Base-by-base conservation (phyloP, 2,329 filamentous ascomycete species). In the Clarireedia homoeocarpa region DNA sequence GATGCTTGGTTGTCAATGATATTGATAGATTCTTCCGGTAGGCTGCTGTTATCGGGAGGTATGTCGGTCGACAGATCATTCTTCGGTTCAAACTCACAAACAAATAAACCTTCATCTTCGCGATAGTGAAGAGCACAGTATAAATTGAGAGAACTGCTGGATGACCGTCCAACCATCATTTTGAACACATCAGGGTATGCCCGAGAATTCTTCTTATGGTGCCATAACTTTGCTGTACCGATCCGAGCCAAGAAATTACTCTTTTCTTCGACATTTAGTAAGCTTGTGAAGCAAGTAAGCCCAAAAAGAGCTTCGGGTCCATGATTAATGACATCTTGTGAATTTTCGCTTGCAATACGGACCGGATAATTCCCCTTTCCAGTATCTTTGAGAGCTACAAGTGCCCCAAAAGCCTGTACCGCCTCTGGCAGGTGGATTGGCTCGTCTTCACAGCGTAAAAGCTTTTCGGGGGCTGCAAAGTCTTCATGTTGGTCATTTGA, bases 71-170 rank as follows among this genome's bases (percentile, higher is more conserved):
- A 70, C 0, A 75, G 70, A 60, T 95, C 89, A 59, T 95, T 86
- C 67, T 95, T 89, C 2, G 90, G 71, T 68, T 96, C 91, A 56
- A 96, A 92, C 66, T 96, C 91, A 74, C 89, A 95, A 10, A 96
- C 86, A 34, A 95, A 75, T 17, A 92, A 70, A 47, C 88, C 81
- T 0, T 82, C 80, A 61, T 90, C 77, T 74, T 0, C 83, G 80
- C 0, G 80, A 46, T 95, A 77, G 0, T 56, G 48, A 12, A 56
- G 23, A 23, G 54, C 54, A 15, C 54, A 56, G 23, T 52, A 52
- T n/a, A 56, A 20, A 24, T 27, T 5, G 12, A 3, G 10, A 38
- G 49, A 14, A 10, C 9, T n/a, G 24, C 9, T 4, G 46, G 53
- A 44, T 3, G 27, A 20, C 1, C 40, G 47, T 26, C 30, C 42